A percentile compares a stretch with the other conserved stretches of the same genome.
Evolutionary conservation across 768 basidiomycete genomes (phyloP).

Genomic region (Cubamyces lactineus): DNA sequence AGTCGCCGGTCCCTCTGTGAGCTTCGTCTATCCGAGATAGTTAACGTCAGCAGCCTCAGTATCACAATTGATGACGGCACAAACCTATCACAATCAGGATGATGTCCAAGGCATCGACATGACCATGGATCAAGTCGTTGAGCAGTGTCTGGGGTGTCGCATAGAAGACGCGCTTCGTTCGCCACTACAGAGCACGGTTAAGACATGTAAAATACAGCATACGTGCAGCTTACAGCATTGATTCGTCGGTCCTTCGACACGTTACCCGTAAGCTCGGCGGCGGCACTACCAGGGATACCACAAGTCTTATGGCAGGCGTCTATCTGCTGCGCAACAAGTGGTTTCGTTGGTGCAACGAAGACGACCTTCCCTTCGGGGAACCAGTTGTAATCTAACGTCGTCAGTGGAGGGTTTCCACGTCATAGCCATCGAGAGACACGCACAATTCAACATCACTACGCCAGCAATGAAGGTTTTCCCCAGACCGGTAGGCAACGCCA

Average conservation of each 20-base stretch:
- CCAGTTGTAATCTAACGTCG: constrained; percentile 78
- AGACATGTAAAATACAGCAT: background rate
- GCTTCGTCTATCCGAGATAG: constrained; percentile 77
- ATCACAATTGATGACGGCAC: constrained; percentile 20
- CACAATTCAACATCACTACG: constrained; percentile 94
- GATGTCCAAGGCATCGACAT: constrained; percentile 79
- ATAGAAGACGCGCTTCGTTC: constrained; percentile 84
- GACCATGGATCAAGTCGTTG: constrained; percentile 77
- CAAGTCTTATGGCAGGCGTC: constrained; percentile 91
- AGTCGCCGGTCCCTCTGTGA: constrained; percentile 91
- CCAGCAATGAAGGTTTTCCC: constrained; percentile 99
- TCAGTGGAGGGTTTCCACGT: constrained; percentile 8
- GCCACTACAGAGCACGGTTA: constrained; percentile 55
- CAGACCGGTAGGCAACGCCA: constrained; percentile 92
- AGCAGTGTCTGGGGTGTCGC: constrained; percentile 96
- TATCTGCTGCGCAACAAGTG: constrained; percentile 93
- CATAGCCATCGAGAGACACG: constrained; percentile 27
- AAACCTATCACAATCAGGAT: constrained; percentile 87
- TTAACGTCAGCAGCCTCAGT: background rate
- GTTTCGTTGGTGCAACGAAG: constrained; percentile 96
- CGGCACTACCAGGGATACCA: constrained; percentile 88
- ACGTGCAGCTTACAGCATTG: constrained; percentile 53
- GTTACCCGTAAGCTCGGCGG: constrained; percentile 85
- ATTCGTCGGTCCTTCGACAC: constrained; percentile 56
- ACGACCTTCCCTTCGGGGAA: constrained; percentile 90